Conservation (phyloP, 148 eudicot species). For the Arctostaphylos glauca region DNA sequence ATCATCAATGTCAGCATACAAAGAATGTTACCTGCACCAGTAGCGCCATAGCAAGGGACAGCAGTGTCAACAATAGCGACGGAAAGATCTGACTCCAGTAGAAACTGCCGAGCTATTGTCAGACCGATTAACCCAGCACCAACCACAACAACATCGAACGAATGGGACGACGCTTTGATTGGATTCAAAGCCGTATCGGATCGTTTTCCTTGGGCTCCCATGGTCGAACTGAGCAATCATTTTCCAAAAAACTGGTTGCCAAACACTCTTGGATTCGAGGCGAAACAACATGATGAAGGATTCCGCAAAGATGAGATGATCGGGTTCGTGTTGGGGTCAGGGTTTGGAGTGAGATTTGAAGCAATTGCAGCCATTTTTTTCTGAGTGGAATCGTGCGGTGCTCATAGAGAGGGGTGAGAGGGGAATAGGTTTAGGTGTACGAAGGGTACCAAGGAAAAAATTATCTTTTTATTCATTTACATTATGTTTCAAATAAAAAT, state of each 20-base stretch:
- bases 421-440: too few species aligned
- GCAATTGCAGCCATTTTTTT: conserved; percentile 15
- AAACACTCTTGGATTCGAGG: background rate
- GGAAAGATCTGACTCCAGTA: conserved; percentile 63
- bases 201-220: background rate
- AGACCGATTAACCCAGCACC: conserved; percentile 97
- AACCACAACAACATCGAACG: conserved; percentile 76
- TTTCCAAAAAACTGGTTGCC: conserved; percentile 11
- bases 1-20: background rate
- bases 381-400: too few species aligned
- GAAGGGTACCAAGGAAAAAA: too few species aligned
- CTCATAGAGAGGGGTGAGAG: too few species aligned
- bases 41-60: conserved; percentile 92
- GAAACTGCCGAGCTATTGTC: conserved; percentile 76
- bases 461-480: too few species aligned
- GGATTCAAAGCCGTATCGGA: conserved; percentile 6
- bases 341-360: background rate
- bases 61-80: conserved; percentile 85
- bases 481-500: too few species aligned
- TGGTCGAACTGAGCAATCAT: background rate
- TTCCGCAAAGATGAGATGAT: background rate
- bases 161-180: conserved; percentile 13
- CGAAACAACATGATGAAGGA: background rate
- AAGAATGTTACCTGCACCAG: conserved; percentile 76
- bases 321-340: background rate